Conservation (phyloP, 2,329 filamentous ascomycete genomes). For the Colletotrichum ledebouriae region DNA sequence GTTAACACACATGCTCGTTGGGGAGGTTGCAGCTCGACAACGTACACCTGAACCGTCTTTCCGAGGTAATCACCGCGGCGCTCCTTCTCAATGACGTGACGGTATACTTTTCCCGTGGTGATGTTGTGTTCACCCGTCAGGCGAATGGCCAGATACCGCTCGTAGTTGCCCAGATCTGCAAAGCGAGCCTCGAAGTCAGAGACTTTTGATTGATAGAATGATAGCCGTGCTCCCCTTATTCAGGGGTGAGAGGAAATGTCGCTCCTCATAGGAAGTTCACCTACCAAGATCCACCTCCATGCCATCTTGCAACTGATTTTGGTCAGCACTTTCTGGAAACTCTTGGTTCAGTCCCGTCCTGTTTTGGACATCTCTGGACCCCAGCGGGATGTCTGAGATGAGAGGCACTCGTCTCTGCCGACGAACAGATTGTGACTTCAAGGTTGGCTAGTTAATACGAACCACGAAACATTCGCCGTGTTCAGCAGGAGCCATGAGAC, state of each 20-base stretch:
- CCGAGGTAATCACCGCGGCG: conserved; percentile 83
- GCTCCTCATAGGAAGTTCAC: conserved; percentile 26
- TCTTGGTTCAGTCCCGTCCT: neutral
- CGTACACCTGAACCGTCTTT: conserved; percentile 82
- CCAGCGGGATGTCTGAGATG: neutral
- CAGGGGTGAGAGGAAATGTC: neutral
- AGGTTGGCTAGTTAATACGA: conserved; percentile 20
- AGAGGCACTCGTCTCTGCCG: conserved; percentile 16
- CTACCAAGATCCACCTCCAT: conserved; percentile 43
- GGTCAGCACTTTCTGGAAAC: conserved; percentile 26
- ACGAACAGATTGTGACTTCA: neutral
- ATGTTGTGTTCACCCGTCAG: conserved; percentile 93
- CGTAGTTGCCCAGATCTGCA: conserved; percentile 69
- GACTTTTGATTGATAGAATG: conserved; percentile 30
- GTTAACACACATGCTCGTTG: neutral
- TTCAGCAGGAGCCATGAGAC: conserved; percentile 50
- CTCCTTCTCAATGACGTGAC: conserved; percentile 84
- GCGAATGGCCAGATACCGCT: conserved; percentile 81
- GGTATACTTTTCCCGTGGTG: conserved; percentile 96
- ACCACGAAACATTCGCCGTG: conserved; percentile 45
- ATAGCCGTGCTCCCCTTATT: neutral
- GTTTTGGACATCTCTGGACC: neutral
- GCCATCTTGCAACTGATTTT: conserved; percentile 40
- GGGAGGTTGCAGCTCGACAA: conserved; percentile 8
- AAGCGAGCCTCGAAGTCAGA: conserved; percentile 36